Evolutionary conservation across 257 asterid species (phyloP), one percentile per base, ranked within the genome.

Genomic region (Fraxinus quadrangulata): DNA sequence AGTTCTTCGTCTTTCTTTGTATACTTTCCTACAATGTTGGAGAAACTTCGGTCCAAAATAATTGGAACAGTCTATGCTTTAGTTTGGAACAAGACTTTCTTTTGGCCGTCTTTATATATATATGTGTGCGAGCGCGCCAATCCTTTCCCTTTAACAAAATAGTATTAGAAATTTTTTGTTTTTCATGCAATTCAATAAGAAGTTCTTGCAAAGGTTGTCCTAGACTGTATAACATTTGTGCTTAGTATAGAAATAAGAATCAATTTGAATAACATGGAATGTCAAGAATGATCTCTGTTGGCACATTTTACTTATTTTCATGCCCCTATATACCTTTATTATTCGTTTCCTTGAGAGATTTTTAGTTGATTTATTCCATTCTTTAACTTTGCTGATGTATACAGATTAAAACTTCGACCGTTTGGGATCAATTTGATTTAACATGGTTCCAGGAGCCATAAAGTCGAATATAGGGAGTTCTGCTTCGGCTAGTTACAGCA

Each of bases 371-470:
- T 66, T 10, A 26, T 5, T 39, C 23, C 33, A 21, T 23, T 7
- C 10, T 31, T 33, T 33, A 19, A 31, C 28, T 3, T 69, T 69
- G 73, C 1, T 33, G 16, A 47, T 51, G n/a, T 14, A 24, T 24
- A 47, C 61, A 75, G 91, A 78, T 83, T 83, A 80, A 88, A 87
- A 80, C 89, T 87, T 42, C 42, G 72, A 73, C 85, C 91, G 2
- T 83, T 87, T 71, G 89, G 89, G 63, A 93, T 95, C 45, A 83
- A 95, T 68, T 98, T 91, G 70, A 85, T 93, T 42, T 26, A 85
- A 81, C 51, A 82, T 93, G 28, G 97, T 90, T 4, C 99, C 99
- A 2, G 97, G 99, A 72, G 96, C 96, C 26, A 87, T 95, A 74
- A 86, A 75, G 79, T 95, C 99, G 0, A 93, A 91, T 42, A 77